Evolutionary conservation across 352 stramenopile genomes (phyloP).

Genomic region (Pythium periplocum): DNA sequence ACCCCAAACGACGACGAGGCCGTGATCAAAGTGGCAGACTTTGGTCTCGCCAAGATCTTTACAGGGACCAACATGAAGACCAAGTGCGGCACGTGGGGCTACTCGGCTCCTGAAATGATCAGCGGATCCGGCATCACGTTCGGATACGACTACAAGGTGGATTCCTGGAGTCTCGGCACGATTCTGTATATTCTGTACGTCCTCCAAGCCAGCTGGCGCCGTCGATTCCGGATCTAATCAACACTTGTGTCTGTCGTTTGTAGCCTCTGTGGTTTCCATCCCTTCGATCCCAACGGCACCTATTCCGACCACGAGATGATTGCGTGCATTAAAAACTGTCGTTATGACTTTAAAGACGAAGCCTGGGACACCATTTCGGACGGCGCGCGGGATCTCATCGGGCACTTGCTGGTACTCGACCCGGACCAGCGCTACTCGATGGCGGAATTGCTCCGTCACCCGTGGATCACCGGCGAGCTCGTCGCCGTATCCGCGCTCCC

Average conservation of each 20-base stretch:
- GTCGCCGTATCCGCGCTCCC: slow-evolving; percentile 24
- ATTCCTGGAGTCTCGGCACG: slow-evolving; percentile 84
- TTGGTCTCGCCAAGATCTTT: slow-evolving; percentile 82
- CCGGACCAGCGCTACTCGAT: slow-evolving; percentile 61
- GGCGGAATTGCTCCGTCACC: slow-evolving; percentile 59
- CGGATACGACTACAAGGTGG: slow-evolving; percentile 80
- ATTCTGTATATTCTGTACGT: slow-evolving; percentile 82
- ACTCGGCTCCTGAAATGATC: slow-evolving; percentile 84
- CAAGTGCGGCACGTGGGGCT: slow-evolving; percentile 79
- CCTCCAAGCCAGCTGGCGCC: background rate
- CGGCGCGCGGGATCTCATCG: slow-evolving; percentile 65
- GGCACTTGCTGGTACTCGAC: slow-evolving; percentile 72
- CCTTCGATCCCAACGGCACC: slow-evolving; percentile 73
- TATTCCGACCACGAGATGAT: slow-evolving; percentile 82
- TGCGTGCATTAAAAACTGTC: slow-evolving; percentile 66
- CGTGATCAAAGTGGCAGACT: slow-evolving; percentile 76
- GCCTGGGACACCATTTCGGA: slow-evolving; percentile 61
- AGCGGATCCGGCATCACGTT: slow-evolving; percentile 61
- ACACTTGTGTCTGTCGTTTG: slow-evolving; percentile 1
- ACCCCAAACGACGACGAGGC: slow-evolving; percentile 51
- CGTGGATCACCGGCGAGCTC: slow-evolving; percentile 43
- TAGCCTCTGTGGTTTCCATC: slow-evolving; percentile 76
- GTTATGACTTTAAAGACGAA: slow-evolving; percentile 70
- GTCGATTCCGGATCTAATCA: background rate
- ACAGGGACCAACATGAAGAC: slow-evolving; percentile 65